A percentile compares a stretch with the other conserved stretches of the same genome.
These are phyloP conservation scores for Erysimum cheiranthoides DNA, from an alignment of 345 rosid genomes.

Conservation along the genomic window DNA sequence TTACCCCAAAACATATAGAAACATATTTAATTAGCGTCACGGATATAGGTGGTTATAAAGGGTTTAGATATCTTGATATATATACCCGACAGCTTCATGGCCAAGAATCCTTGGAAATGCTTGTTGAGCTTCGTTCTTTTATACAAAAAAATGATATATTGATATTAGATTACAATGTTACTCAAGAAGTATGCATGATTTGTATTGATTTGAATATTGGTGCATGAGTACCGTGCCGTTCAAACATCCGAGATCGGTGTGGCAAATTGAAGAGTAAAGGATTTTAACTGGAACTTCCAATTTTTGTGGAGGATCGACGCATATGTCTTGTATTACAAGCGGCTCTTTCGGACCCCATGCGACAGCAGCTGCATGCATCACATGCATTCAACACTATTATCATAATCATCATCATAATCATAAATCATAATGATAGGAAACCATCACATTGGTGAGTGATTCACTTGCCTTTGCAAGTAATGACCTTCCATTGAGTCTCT, in stretches of 20 bases:
- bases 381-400: no score
- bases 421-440: conserved; percentile 5
- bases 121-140: conserved; percentile 62
- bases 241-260: conserved; percentile 71
- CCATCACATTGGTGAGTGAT: conserved; percentile 4
- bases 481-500: conserved; percentile 41
- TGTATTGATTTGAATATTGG: not conserved
- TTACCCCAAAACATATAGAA: not conserved
- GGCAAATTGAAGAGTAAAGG: conserved; percentile 70
- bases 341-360: conserved; percentile 64
- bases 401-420: not conserved
- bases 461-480: conserved; percentile 42
- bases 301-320: conserved; percentile 65
- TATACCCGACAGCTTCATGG: conserved; percentile 83
- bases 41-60: not conserved
- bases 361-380: conserved; percentile 59
- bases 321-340: conserved; percentile 59
- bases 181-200: not conserved
- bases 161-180: not conserved
- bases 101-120: conserved; percentile 77
- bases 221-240: conserved; percentile 56
- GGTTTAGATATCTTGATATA: not conserved
- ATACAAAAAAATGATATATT: not conserved
- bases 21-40: no score
- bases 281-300: conserved; percentile 69